A percentile compares a stretch with the other conserved stretches of the same genome.
Evolutionary conservation across 768 basidiomycete species (phyloP).

Genomic region (Tricholoma bakamatsutake): DNA sequence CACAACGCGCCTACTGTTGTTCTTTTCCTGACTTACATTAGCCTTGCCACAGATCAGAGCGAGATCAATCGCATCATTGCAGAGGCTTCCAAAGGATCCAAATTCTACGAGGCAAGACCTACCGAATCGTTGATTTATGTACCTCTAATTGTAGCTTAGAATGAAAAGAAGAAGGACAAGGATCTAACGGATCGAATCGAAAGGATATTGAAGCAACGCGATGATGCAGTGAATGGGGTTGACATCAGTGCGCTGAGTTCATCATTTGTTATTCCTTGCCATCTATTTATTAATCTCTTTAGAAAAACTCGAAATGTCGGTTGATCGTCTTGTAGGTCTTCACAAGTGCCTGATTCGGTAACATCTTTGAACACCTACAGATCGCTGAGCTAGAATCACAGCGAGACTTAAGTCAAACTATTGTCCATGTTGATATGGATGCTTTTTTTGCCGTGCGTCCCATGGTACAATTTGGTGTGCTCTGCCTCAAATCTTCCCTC

Average conservation of each 20-base stretch:
- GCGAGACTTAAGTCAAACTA: conserved; percentile 74
- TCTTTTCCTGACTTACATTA: conserved; percentile 16
- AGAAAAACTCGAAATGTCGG: conserved; percentile 58
- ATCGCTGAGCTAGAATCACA: conserved; percentile 65
- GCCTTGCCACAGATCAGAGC: conserved; percentile 69
- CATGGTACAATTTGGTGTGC: background rate
- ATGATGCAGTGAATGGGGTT: conserved; percentile 48
- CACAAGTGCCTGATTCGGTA: background rate
- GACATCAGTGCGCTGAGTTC: conserved; percentile 46
- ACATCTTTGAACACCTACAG: conserved; percentile 25
- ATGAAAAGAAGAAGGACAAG: conserved; percentile 87
- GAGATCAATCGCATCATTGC: conserved; percentile 88
- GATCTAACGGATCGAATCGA: conserved; percentile 75
- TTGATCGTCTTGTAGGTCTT: conserved; percentile 62
- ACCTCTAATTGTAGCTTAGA: conserved; percentile 32
- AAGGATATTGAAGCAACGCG: conserved; percentile 58
- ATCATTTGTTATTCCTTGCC: conserved; percentile 2
- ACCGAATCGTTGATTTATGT: background rate
- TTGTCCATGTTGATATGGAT: conserved; percentile 97
- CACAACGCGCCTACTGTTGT: background rate
- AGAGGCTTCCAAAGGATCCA: conserved; percentile 88
- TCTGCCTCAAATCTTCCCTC: background rate
- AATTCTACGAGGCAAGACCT: conserved; percentile 72
- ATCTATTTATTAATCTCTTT: conserved; percentile 3
- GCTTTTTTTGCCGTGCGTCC: conserved; percentile 69